Conservation (phyloP, 1,139 yeast genomes). For the Scheffersomyces titani region DNA sequence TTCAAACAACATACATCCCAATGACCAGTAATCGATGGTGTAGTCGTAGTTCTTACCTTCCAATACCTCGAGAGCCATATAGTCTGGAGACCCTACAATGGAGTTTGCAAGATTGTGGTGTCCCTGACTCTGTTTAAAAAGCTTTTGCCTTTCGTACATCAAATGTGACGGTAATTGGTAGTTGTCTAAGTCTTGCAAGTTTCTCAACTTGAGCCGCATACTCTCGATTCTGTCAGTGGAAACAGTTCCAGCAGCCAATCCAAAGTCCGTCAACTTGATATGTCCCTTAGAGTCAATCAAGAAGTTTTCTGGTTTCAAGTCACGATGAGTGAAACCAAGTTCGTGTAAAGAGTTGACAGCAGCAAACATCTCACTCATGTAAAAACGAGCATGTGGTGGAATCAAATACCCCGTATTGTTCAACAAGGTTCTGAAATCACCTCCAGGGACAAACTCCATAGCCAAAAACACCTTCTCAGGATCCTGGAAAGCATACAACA, state of each 20-base stretch:
- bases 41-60: constrained; percentile 93
- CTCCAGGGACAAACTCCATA: constrained; percentile 99
- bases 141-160: constrained; percentile 82
- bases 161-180: constrained; percentile 74
- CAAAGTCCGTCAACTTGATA: constrained; percentile 95
- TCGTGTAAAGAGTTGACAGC: constrained; percentile 93
- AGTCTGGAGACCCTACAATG: constrained; percentile 97
- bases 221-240: constrained; percentile 92
- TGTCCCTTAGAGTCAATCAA: constrained; percentile 93
- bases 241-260: constrained; percentile 95
- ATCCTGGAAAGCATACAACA: constrained; percentile 94
- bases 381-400: constrained; percentile 95
- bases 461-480: constrained; percentile 87
- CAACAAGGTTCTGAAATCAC: constrained; percentile 92
- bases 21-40: constrained; percentile 98
- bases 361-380: constrained; percentile 93
- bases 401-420: constrained; percentile 91
- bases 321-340: constrained; percentile 95
- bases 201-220: constrained; percentile 82
- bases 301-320: constrained; percentile 95
- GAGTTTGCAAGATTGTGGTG: constrained; percentile 81
- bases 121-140: constrained; percentile 74
- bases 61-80: constrained; percentile 97
- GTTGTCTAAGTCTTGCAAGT: constrained; percentile 68
- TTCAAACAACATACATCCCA: constrained; percentile 94